Evolutionary conservation across 495 filamentous ascomycete species (phyloP).

Genomic region (Neurospora sp.): DNA sequence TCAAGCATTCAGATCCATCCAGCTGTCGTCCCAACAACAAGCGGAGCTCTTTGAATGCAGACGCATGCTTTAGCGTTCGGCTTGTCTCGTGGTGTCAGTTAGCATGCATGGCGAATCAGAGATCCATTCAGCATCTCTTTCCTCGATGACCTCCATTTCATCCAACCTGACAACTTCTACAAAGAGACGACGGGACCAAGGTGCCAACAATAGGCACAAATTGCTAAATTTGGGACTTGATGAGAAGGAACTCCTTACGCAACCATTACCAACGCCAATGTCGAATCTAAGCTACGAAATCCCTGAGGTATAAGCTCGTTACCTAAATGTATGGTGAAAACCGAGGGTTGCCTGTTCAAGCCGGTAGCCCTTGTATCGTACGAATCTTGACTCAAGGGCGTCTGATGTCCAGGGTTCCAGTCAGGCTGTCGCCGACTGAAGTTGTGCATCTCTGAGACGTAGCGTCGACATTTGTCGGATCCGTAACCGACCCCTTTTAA

Average conservation of each 20-base stretch:
- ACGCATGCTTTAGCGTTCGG: neutral
- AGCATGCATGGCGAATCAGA: neutral
- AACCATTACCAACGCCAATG: neutral
- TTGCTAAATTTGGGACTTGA: neutral
- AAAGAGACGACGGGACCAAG: neutral
- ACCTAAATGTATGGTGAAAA: neutral
- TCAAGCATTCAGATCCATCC: neutral
- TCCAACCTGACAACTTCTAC: neutral
- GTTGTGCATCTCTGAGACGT: conserved; percentile 22
- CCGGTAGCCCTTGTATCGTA: neutral
- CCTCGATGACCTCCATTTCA: neutral
- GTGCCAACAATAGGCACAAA: neutral
- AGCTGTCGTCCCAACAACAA: neutral
- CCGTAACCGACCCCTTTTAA: neutral
- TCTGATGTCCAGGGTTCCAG: neutral
- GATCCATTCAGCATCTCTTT: neutral
- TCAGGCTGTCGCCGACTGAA: neutral
- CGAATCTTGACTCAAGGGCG: neutral
- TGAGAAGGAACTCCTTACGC: neutral
- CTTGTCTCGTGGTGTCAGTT: neutral
- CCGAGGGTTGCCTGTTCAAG: neutral
- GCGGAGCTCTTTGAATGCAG: neutral
- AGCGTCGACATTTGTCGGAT: neutral
- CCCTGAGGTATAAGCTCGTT: neutral
- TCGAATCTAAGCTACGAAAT: neutral